Evolutionary conservation across 1,284 basidiomycete species (phyloP).

Genomic region (Naganishia liquefaciens): DNA sequence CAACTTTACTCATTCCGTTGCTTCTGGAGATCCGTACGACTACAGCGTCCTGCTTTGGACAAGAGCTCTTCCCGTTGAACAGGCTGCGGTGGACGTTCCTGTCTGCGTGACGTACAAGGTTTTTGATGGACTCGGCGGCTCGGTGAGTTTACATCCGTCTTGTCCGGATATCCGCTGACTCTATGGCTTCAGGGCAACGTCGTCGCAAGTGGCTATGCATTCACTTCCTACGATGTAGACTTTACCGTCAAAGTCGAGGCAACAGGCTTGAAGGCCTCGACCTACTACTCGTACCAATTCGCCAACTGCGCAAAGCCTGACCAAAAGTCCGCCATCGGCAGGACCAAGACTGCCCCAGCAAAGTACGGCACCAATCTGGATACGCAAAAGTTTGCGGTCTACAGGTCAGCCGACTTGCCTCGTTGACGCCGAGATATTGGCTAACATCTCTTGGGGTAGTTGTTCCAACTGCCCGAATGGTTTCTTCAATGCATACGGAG

Average conservation of each 20-base stretch:
- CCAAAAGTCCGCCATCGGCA: conserved; percentile 58
- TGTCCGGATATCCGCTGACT: not conserved
- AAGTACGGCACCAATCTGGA: conserved; percentile 26
- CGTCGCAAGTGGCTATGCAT: conserved; percentile 59
- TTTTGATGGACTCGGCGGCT: conserved; percentile 41
- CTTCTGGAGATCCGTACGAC: conserved; percentile 64
- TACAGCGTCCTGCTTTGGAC: conserved; percentile 67
- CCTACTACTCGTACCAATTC: conserved; percentile 65
- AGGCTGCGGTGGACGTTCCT: conserved; percentile 60
- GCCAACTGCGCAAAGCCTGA: conserved; percentile 61
- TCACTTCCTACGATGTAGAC: conserved; percentile 66
- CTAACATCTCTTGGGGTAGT: not conserved
- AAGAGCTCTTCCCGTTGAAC: conserved; percentile 57
- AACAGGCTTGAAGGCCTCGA: conserved; percentile 60
- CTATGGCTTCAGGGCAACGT: conserved; percentile 52
- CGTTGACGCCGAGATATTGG: not conserved
- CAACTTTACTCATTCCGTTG: conserved; percentile 51
- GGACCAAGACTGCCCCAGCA: conserved; percentile 55
- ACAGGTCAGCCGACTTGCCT: conserved; percentile 35
- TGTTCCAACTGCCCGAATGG: conserved; percentile 62
- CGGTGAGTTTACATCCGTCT: conserved; percentile 34
- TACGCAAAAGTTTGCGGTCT: conserved; percentile 35
- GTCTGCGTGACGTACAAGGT: conserved; percentile 62
- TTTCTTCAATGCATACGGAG: conserved; percentile 69
- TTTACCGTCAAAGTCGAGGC: conserved; percentile 68